Evolutionary conservation across 257 asterid species (phyloP).

Genomic region (Solanum medicagineum): DNA sequence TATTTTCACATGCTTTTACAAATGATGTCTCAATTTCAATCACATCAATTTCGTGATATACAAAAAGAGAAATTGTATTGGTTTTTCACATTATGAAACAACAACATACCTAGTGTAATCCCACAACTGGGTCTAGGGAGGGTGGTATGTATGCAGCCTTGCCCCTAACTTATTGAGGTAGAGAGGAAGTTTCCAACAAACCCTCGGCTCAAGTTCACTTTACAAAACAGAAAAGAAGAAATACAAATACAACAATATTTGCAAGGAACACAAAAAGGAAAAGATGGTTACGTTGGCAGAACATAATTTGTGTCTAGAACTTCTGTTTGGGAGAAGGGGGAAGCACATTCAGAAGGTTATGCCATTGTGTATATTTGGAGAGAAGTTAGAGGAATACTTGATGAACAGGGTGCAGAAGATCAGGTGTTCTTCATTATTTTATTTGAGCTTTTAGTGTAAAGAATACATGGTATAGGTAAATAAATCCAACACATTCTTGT

Average conservation of each 20-base stretch:
- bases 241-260: background rate
- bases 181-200: background rate
- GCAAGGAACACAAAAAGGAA: background rate
- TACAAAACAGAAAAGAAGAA: background rate
- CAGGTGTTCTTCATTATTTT: background rate
- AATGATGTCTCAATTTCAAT: background rate
- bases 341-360: background rate
- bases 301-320: background rate
- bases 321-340: background rate
- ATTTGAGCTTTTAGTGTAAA: background rate
- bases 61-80: background rate
- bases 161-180: background rate
- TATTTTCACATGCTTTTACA: background rate
- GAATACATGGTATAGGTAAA: background rate
- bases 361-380: background rate
- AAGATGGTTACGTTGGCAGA: background rate
- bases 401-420: background rate
- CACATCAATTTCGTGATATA: background rate
- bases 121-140: background rate
- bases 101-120: background rate
- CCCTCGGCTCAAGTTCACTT: background rate
- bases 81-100: background rate
- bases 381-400: background rate
- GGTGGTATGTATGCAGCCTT: background rate
- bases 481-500: no score